phyloP scores from a whole-genome alignment of 1,284 basidiomycete species.

The Phellinidium pouzarii region DNA sequence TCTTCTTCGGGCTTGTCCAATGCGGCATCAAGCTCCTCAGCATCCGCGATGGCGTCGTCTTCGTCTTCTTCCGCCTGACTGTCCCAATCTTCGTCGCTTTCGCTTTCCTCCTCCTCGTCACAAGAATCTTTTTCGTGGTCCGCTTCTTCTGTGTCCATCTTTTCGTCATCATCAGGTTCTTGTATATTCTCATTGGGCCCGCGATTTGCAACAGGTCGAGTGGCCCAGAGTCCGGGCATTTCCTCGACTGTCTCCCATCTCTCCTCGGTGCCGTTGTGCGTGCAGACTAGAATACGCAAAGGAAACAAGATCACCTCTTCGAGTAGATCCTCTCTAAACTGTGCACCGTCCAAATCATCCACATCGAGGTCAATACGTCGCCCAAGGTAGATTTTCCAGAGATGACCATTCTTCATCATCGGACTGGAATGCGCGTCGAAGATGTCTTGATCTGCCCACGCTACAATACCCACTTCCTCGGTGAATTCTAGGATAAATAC shows the following conservation, averaged over 20 bases:
- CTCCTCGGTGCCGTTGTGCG: neutral
- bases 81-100: constrained; percentile 14
- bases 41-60: neutral
- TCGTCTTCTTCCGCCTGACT: neutral
- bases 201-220: constrained; percentile 18
- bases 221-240: constrained; percentile 24
- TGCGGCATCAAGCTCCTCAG: neutral
- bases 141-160: neutral
- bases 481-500: constrained; percentile 28
- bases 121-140: constrained; percentile 3
- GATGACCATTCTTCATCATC: constrained; percentile 27
- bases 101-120: constrained; percentile 9
- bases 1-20: neutral
- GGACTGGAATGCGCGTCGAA: constrained; percentile 27
- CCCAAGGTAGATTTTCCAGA: constrained; percentile 33
- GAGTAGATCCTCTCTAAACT: constrained; percentile 29
- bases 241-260: constrained; percentile 26
- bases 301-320: constrained; percentile 29
- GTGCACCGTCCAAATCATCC: constrained; percentile 31
- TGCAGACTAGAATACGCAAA: neutral
- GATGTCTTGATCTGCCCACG: constrained; percentile 28
- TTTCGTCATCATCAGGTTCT: constrained; percentile 4
- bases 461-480: constrained; percentile 27
- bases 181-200: neutral
- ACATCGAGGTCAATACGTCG: constrained; percentile 27